Conservation (phyloP, 208 protist species). For the Strigomonas oncopelti region DNA sequence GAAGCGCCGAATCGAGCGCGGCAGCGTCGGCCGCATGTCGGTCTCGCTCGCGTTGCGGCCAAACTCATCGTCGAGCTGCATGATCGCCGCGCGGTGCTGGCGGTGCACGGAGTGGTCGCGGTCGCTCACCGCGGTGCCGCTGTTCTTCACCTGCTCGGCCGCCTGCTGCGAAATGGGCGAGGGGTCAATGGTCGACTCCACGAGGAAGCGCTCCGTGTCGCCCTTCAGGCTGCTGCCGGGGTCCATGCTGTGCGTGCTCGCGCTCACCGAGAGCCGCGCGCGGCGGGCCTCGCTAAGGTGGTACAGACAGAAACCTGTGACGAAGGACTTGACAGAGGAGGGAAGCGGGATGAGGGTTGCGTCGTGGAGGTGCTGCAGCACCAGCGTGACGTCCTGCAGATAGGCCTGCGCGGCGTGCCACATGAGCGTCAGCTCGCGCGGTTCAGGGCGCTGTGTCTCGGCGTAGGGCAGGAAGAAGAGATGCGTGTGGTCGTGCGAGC, state of each 20-base stretch:
- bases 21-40: constrained; percentile 40
- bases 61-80: not conserved
- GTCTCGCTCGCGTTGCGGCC: not conserved
- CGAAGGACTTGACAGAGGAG: constrained; percentile 25
- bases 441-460: constrained; percentile 33
- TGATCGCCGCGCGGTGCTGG: constrained; percentile 2
- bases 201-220: constrained; percentile 59
- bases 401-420: constrained; percentile 54
- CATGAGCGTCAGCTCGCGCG: constrained; percentile 42
- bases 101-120: not conserved
- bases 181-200: constrained; percentile 37
- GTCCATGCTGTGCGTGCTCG: constrained; percentile 13
- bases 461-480: constrained; percentile 38
- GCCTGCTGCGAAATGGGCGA: constrained; percentile 31
- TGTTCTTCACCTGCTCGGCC: not conserved
- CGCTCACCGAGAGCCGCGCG: constrained; percentile 20
- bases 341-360: constrained; percentile 28
- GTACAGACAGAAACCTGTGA: constrained; percentile 46
- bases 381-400: constrained; percentile 38
- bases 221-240: constrained; percentile 8
- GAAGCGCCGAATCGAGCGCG: constrained; percentile 60
- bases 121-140: not conserved
- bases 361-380: constrained; percentile 26
- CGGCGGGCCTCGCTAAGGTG: constrained; percentile 29
- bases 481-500: constrained; percentile 8